A percentile compares a stretch with the other conserved stretches of the same genome.
Evolutionary conservation across 2,329 filamentous ascomycete species (phyloP).

Genomic region (Calycina herbarum): DNA sequence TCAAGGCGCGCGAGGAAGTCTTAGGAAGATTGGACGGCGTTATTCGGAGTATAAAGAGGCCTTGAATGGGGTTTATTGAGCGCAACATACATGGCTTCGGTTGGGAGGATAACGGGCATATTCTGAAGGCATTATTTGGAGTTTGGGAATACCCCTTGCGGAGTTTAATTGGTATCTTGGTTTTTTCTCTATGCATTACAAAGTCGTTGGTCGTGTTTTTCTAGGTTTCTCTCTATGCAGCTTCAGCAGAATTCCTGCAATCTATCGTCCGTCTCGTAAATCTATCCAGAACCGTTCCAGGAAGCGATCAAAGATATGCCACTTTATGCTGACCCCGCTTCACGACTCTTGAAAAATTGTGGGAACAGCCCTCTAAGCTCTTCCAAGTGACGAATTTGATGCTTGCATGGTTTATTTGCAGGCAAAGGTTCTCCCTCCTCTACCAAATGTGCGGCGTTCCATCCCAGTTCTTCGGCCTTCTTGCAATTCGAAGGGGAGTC

Average conservation of each 20-base stretch:
- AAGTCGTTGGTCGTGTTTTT: background rate
- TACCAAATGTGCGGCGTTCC: slow-evolving; percentile 83
- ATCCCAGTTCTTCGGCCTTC: slow-evolving; percentile 76
- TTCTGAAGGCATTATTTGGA: slow-evolving; percentile 14
- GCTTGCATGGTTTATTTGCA: slow-evolving; percentile 63
- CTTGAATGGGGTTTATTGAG: slow-evolving; percentile 40
- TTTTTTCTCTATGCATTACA: background rate
- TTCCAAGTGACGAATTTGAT: slow-evolving; percentile 73
- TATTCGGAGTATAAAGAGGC: slow-evolving; percentile 59
- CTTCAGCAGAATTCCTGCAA: background rate
- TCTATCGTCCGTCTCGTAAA: background rate
- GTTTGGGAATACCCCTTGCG: slow-evolving; percentile 19
- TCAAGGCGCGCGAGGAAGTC: slow-evolving; percentile 63
- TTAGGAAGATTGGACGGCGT: slow-evolving; percentile 60
- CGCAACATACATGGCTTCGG: background rate
- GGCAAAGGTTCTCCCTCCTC: slow-evolving; percentile 71
- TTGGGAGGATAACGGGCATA: background rate
- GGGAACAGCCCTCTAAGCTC: slow-evolving; percentile 78
- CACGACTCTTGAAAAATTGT: slow-evolving; percentile 71
- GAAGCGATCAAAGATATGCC: background rate
- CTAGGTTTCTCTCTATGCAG: slow-evolving; percentile 7
- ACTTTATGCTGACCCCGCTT: background rate
- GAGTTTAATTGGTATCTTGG: slow-evolving; percentile 1
- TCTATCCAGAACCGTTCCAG: slow-evolving; percentile 5
- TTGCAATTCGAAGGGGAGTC: slow-evolving; percentile 83